Base-by-base conservation (phyloP, 352 stramenopile genomes). In the Phytophthora niederhauseri region DNA sequence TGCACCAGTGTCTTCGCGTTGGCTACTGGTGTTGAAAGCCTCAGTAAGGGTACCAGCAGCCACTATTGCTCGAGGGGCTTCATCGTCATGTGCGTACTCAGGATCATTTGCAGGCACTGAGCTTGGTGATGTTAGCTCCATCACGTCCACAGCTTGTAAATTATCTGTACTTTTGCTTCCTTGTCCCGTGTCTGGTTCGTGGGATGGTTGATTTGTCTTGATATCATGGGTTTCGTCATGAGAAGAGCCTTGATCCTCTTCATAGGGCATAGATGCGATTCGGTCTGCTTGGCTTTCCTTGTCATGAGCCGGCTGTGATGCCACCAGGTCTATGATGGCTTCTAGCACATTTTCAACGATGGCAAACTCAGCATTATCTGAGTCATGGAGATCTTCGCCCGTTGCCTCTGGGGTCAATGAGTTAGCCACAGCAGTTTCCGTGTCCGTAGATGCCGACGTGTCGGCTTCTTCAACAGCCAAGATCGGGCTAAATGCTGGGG, bases 311-410 rank as follows among this genome's bases (percentile, higher is more conserved):
- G 1, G 17, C 20, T 49, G 41, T 14, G 17, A 34, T 20, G 8
- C 26, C 17, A 70, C 31, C 14, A 38, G 26, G 14, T 57, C 64
- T 50, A 57, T 49, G 17, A 71, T 57, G 5, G 26, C 24, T 46
- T 51, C 20, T 17, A 71, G 6, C 30, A 71, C 20, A 24, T 15
- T 46, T 22, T 38, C 20, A 19, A 71, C 49, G 31, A 53, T 57
- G 15, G 12, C 17, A 14, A 56, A 22, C 50, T 43, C 19, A 3
- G 14, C 11, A 19, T 15, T 11, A 9, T 50, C 11, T 24, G 26
- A 9, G 48, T 6, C 20, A 20, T 61, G 12, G 49, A n/a, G 43
- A 17, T 63, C 19, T 12, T 45, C 36, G 14, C 17, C 6, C 43
- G 38, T 19, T 22, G 41, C 20, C 6, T 19, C 41, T 24, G 15